Evolutionary conservation across 495 filamentous ascomycete species (phyloP).

Genomic region (Xylaria telfairii): DNA sequence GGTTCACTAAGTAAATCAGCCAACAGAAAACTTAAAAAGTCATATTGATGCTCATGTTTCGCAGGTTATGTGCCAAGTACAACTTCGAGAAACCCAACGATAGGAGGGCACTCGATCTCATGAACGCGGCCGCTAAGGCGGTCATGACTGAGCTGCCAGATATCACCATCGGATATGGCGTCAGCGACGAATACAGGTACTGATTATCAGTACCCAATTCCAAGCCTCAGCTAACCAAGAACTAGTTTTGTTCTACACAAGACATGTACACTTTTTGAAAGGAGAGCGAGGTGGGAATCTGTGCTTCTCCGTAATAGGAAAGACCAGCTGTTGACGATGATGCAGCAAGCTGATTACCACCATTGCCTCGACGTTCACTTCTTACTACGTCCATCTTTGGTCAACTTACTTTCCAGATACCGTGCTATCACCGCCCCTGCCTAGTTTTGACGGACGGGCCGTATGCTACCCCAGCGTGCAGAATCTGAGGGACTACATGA

Average conservation of each 20-base stretch:
- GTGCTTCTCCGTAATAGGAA: background rate
- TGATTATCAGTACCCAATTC: background rate
- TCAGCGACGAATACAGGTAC: slow-evolving; percentile 90
- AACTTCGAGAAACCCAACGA: slow-evolving; percentile 92
- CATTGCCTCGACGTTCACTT: slow-evolving; percentile 90
- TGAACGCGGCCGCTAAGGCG: slow-evolving; percentile 87
- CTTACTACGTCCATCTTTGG: slow-evolving; percentile 87
- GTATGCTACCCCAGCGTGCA: slow-evolving; percentile 81
- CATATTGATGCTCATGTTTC: slow-evolving; percentile 45
- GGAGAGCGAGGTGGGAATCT: slow-evolving; percentile 74
- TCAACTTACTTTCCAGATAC: slow-evolving; percentile 70
- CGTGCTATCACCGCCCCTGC: slow-evolving; percentile 74
- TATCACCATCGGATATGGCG: slow-evolving; percentile 84
- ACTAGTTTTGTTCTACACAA: slow-evolving; percentile 87
- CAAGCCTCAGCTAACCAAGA: background rate
- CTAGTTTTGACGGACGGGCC: slow-evolving; percentile 90
- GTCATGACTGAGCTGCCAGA: slow-evolving; percentile 87
- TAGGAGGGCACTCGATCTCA: slow-evolving; percentile 81
- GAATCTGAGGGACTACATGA: slow-evolving; percentile 92
- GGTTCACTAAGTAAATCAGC: slow-evolving; percentile 79
- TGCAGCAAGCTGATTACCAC: slow-evolving; percentile 88
- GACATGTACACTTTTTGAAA: slow-evolving; percentile 79
- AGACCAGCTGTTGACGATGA: slow-evolving; percentile 14
- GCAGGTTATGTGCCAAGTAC: slow-evolving; percentile 74
- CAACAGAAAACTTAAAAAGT: background rate